A percentile compares a stretch with the other conserved stretches of the same genome.
Conservation (phyloP, 768 basidiomycete species). For the Auricularia sp. region DNA sequence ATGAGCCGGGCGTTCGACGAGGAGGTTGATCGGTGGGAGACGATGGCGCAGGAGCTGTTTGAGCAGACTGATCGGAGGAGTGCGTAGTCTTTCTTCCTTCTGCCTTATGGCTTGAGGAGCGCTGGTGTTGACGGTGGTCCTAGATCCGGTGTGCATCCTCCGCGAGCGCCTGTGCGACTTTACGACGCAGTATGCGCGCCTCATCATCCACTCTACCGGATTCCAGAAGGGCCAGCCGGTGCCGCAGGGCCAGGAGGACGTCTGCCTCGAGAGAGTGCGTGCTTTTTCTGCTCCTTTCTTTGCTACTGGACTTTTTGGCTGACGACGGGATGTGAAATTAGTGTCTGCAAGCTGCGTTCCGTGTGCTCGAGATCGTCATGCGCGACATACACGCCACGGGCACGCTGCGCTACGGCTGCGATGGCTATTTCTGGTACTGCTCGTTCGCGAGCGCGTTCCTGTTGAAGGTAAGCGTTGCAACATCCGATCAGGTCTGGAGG, state of each 20-base stretch:
- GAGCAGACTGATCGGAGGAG: conserved; percentile 2
- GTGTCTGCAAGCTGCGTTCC: conserved; percentile 45
- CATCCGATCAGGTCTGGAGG: no score
- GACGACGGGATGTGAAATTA: conserved; percentile 11
- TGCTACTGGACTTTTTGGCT: not conserved
- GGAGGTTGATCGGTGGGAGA: not conserved
- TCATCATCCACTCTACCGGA: conserved; percentile 46
- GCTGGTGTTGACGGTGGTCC: not conserved
- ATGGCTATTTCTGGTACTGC: conserved; percentile 25
- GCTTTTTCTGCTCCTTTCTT: not conserved
- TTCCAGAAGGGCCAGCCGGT: conserved; percentile 38
- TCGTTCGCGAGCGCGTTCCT: conserved; percentile 53
- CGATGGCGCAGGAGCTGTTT: not conserved
- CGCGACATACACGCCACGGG: conserved; percentile 44
- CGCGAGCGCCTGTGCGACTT: conserved; percentile 4
- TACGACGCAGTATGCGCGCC: conserved; percentile 30
- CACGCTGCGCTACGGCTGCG: conserved; percentile 46
- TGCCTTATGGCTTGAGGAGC: conserved; percentile 6
- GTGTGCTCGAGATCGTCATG: conserved; percentile 43
- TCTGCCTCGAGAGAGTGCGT: conserved; percentile 26
- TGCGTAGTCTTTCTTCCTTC: conserved; percentile 9
- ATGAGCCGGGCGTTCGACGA: conserved; percentile 3
- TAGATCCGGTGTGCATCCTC: not conserved
- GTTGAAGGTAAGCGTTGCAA: conserved; percentile 33
- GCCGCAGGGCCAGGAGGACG: conserved; percentile 30